Evolutionary conservation across 2,329 filamentous ascomycete species (phyloP), one percentile per base, ranked within the genome.

Genomic region (Tympanopsis confertula): DNA sequence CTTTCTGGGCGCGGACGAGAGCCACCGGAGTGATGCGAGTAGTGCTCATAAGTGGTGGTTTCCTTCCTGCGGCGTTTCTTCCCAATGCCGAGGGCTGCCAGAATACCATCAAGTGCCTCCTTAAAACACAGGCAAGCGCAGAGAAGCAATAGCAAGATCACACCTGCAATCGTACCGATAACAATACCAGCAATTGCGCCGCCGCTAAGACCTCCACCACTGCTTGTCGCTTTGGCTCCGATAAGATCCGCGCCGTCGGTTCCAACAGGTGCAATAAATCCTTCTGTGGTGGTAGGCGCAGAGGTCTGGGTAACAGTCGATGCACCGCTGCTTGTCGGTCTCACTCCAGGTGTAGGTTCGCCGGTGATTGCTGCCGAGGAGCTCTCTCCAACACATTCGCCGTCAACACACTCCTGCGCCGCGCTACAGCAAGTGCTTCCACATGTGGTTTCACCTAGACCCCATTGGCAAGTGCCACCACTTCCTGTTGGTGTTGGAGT

Each of bases 161-260:
- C 30, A 18, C 30, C 30, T 13, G 30, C 30, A 33, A 33, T 33
- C 7, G 15, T 18, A 18, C 30, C 30, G 30, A 33, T 33, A 18
- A 33, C 30, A 13, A 33, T 33, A 33, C 30, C 30, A 7, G 30
- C 30, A 10, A 33, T 33, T 18, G 30, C 30, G 15, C 30, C 30
- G 17, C 30, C 30, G 30, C 30, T 33, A 13, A 33, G 30, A n/a
- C n/a, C n/a, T 33, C 30, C 30, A 13, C 15, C 30, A 13, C 15
- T 15, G 15, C 7, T 15, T 26, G 22, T 7, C 10, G 30, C 30
- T 13, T 33, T 13, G 30, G 17, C 30, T 10, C 30, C 30, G 15
- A 33, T 33, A 10, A 17, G 7, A 17, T 10, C 7, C 7, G 30
- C 7, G 7, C 30, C 30, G 17, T 33, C 30, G 10, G 30, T 33